A percentile compares a stretch with the other conserved stretches of the same genome.
These are phyloP conservation scores for Trichoderma parareesei DNA, from an alignment of 495 filamentous ascomycete species.

Conservation along the genomic window DNA sequence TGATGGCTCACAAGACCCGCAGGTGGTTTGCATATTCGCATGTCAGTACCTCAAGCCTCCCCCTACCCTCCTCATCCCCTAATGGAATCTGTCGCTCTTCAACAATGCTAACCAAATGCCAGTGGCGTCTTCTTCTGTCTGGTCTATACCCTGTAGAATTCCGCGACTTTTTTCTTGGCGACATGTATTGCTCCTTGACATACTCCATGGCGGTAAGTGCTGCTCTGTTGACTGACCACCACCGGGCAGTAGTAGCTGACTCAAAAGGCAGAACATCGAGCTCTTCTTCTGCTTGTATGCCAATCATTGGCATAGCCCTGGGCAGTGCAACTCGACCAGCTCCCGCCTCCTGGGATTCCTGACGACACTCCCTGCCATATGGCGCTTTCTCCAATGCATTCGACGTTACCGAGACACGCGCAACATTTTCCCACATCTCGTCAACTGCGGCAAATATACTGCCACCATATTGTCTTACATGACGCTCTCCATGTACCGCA, in stretches of 20 bases:
- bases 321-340: constrained; percentile 75
- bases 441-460: constrained; percentile 86
- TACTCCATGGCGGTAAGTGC: constrained; percentile 76
- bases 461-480: constrained; percentile 76
- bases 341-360: constrained; percentile 84
- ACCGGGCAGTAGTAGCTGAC: not conserved
- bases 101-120: not conserved
- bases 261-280: constrained; percentile 58
- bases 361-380: constrained; percentile 71
- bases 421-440: constrained; percentile 84
- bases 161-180: constrained; percentile 92
- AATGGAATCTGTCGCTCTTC: constrained; percentile 12
- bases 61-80: not conserved
- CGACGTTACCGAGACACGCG: constrained; percentile 81
- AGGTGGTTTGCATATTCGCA: constrained; percentile 79
- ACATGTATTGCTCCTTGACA: constrained; percentile 93
- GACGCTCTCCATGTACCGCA: constrained; percentile 72
- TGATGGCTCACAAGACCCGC: constrained; percentile 68
- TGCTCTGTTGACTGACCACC: not conserved
- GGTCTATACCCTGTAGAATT: constrained; percentile 93
- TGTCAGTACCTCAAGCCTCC: constrained; percentile 40
- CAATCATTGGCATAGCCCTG: constrained; percentile 58
- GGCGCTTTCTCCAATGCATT: constrained; percentile 84
- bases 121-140: constrained; percentile 80
- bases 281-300: constrained; percentile 94